A percentile compares a stretch with the other conserved stretches of the same genome.
Conservation (phyloP, 2,329 filamentous ascomycete species). For the Hypoxylon sp. region DNA sequence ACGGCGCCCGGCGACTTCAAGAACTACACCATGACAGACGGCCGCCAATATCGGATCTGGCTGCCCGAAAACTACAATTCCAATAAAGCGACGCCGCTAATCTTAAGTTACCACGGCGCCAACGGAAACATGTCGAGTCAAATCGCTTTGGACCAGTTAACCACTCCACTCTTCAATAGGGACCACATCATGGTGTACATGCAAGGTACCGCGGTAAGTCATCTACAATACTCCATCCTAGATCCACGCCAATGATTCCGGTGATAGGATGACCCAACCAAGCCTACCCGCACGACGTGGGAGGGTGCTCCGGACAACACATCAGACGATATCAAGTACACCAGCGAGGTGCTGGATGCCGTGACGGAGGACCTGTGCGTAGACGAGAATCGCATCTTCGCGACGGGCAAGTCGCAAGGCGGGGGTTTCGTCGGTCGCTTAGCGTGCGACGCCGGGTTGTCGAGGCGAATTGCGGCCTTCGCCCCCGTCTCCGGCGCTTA, state of each 20-base stretch:
- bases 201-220: constrained; percentile 41
- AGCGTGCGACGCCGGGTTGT: constrained; percentile 42
- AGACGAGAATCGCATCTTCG: constrained; percentile 45
- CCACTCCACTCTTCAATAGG: constrained; percentile 38
- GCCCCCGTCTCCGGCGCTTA: constrained; percentile 48
- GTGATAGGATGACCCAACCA: constrained; percentile 14
- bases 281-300: constrained; percentile 31
- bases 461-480: constrained; percentile 45
- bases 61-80: constrained; percentile 40
- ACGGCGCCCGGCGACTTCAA: constrained; percentile 30
- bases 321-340: constrained; percentile 46
- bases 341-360: constrained; percentile 45
- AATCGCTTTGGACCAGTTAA: constrained; percentile 38
- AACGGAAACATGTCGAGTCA: constrained; percentile 40
- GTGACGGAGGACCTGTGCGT: constrained; percentile 44
- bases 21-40: constrained; percentile 30
- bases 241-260: neutral
- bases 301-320: constrained; percentile 38
- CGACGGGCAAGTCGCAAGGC: constrained; percentile 48
- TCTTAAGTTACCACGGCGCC: constrained; percentile 46
- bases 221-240: neutral
- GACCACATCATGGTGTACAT: constrained; percentile 45
- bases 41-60: constrained; percentile 42
- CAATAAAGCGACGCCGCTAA: constrained; percentile 38
- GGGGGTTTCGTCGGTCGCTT: constrained; percentile 45